Evolutionary conservation across 1,284 basidiomycete genomes (phyloP), one percentile per base, ranked within the genome.

Genomic region (Ganoderma lucidum): DNA sequence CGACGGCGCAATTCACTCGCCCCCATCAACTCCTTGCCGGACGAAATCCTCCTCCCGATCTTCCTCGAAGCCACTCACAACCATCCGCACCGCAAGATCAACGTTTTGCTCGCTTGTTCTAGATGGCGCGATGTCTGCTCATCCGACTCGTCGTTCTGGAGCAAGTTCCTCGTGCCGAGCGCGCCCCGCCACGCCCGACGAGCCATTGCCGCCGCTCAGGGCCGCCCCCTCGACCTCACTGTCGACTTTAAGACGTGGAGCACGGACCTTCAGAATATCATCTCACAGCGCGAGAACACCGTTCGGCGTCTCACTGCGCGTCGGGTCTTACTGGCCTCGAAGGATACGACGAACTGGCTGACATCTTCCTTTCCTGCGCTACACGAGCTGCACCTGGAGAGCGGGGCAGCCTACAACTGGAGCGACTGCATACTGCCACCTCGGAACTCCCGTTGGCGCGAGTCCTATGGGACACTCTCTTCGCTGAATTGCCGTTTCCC

Each of bases 1-100:
- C 62, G 48, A 2, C 39, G 30, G 1, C 55, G 53, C 39, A 64
- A 64, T 30, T 28, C 41, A 0, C 30, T 64, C 28, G 23, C 56
- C 53, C 55, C 9, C 14, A 64, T 64, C 53, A 64, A 64, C 41
- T 42, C 15, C 23, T 17, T 64, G 28, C 53, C 63, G 41, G 63
- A 64, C 55, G 63, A 64, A 32, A n/a, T 64, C 15, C 63, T 64
- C 17, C 39, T 64, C 10, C 37, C 63, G 19, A 64, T 64, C 53
- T 56, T 42, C 23, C 55, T 23, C n/a, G 28, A 19, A 12, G 53
- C 63, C 14, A 58, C 37, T 2, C 51, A 42, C n/a, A 44, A 23
- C 53, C 51, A 56, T 4, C 53, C 53, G 30, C 17, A 37, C 45
- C 30, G 14, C 44, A 45, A 63, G 42, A 23, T 35, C 32, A 32